Evolutionary conservation across 352 stramenopile species (phyloP).

Genomic region (Pythium sukuiense): DNA sequence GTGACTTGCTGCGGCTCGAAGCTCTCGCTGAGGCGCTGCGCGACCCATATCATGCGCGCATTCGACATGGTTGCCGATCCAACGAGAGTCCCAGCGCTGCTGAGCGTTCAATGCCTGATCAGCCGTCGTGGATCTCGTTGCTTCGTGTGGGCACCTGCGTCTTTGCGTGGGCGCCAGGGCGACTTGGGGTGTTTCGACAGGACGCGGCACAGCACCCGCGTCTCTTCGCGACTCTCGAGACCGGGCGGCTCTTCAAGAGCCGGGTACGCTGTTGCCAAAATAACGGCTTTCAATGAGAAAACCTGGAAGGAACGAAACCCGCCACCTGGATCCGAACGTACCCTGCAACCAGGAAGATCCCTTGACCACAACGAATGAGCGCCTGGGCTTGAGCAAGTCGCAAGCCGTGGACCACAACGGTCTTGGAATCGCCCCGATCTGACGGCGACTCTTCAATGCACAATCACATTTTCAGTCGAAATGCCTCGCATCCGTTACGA

Average conservation of each 20-base stretch:
- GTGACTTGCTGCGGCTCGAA: slow-evolving; percentile 70
- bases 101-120: background rate
- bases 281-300: slow-evolving; percentile 4
- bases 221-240: slow-evolving; percentile 14
- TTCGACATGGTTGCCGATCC: slow-evolving; percentile 48
- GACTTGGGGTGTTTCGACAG: slow-evolving; percentile 8
- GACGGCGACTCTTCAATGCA: slow-evolving; percentile 21
- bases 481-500: slow-evolving; percentile 3
- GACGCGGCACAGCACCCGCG: slow-evolving; percentile 3
- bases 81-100: background rate
- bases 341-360: background rate
- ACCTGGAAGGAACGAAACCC: slow-evolving; percentile 1
- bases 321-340: background rate
- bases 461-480: background rate
- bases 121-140: background rate
- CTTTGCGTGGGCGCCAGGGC: slow-evolving; percentile 14
- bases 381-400: background rate
- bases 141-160: slow-evolving; percentile 14
- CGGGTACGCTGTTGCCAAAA: background rate
- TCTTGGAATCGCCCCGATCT: background rate
- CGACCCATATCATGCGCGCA: slow-evolving; percentile 81
- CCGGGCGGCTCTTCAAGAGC: slow-evolving; percentile 23
- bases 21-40: slow-evolving; percentile 70
- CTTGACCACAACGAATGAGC: background rate
- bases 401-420: background rate